These are phyloP conservation scores for Cupressus sempervirens DNA, from an alignment of 75 land plant species.

Conservation along the genomic window DNA sequence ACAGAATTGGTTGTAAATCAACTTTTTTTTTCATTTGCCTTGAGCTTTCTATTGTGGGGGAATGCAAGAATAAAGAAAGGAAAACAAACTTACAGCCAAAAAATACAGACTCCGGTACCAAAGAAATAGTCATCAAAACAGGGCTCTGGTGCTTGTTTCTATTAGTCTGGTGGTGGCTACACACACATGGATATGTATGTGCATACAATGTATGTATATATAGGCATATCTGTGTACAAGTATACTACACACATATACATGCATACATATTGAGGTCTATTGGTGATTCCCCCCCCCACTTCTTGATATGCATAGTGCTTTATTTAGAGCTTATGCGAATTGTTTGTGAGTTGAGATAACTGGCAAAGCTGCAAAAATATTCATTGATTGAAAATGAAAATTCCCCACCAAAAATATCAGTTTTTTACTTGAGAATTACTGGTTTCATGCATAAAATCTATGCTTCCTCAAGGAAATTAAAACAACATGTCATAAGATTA, in stretches of 20 bases:
- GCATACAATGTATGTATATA: no score
- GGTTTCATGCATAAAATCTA: background rate
- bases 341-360: background rate
- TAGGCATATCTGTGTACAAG: no score
- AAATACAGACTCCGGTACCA: background rate
- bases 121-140: no score
- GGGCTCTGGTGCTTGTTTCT: no score
- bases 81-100: background rate
- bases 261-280: no score
- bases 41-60: background rate
- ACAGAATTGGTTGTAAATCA: background rate
- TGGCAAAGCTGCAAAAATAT: background rate
- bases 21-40: background rate
- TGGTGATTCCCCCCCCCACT: no score
- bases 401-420: background rate
- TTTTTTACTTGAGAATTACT: background rate
- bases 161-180: no score
- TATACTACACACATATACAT: no score
- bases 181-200: no score
- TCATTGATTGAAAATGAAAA: no score
- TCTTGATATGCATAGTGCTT: background rate
- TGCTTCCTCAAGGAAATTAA: background rate
- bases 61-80: background rate
- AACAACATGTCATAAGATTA: no score
- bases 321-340: background rate